Conservation (phyloP, 495 filamentous ascomycete species). For the Penicillium psychrofluorescens region DNA sequence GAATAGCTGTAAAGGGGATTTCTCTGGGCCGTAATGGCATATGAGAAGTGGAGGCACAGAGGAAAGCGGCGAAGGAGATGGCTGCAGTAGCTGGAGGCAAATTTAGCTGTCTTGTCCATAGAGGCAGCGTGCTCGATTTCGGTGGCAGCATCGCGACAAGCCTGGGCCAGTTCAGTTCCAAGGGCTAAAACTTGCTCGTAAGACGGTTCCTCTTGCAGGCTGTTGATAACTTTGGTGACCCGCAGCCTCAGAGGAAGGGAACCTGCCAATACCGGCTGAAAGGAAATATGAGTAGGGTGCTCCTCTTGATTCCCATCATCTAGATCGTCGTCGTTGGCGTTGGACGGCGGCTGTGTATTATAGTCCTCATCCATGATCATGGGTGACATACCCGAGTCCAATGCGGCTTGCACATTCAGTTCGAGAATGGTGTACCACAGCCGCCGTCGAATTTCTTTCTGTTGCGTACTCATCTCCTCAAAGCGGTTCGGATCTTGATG, state of each 20-base stretch:
- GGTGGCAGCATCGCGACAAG: constrained; percentile 21
- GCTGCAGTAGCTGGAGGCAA: constrained; percentile 22
- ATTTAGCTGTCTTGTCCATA: neutral
- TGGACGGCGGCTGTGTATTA: constrained; percentile 42
- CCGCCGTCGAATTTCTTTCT: constrained; percentile 43
- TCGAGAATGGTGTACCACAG: constrained; percentile 56
- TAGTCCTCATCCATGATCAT: constrained; percentile 43
- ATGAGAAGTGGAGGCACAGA: constrained; percentile 40
- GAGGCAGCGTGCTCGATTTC: constrained; percentile 4
- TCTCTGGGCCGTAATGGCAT: constrained; percentile 30
- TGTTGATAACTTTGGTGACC: constrained; percentile 33
- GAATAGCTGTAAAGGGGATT: constrained; percentile 45
- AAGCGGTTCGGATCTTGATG: constrained; percentile 48
- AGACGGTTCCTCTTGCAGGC: constrained; percentile 34
- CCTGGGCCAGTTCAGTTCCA: constrained; percentile 25
- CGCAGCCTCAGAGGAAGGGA: constrained; percentile 36
- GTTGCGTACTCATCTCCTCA: constrained; percentile 25
- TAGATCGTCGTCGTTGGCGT: constrained; percentile 38
- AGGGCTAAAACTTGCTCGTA: constrained; percentile 38
- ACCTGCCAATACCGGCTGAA: constrained; percentile 37
- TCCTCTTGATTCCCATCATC: neutral
- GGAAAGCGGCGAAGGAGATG: constrained; percentile 39
- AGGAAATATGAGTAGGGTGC: constrained; percentile 7
- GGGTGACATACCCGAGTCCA: constrained; percentile 47
- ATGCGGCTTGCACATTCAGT: constrained; percentile 40